Evolutionary conservation across 2,329 filamentous ascomycete species (phyloP), one percentile per base, ranked within the genome.

Genomic region (Capronia americana): DNA sequence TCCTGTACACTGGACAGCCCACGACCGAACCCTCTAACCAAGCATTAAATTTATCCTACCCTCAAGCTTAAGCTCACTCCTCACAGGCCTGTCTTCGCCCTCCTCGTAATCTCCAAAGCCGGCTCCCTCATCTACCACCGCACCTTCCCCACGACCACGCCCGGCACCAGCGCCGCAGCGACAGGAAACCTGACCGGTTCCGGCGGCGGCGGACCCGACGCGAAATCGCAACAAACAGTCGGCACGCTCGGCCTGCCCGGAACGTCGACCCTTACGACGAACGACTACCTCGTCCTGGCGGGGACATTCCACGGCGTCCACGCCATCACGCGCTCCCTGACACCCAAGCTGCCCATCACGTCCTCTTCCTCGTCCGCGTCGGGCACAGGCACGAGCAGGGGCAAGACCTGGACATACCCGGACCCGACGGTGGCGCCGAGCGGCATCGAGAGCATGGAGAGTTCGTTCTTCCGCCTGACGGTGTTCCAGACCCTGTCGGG

Each of bases 41-140:
- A 41, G 12, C 38, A 41, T 14, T 38, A 1, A 17, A 41, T n/a
- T n/a, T 17, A n/a, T 41, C 12, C 12, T 17, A n/a, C 4, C 38
- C 38, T 17, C 38, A 41, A 41, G 38, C 20, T 57, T 26, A 26
- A 30, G 30, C 26, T 50, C 44, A 54, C 24, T 44, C 57, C 44
- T 20, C 44, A 26, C 26, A 98, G 93, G 95, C 92, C 93, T 72
- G 91, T 99, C 78, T 95, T 96, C 79, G 89, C 93, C 66, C 90
- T 99, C 76, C 93, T 98, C 78, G 90, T 99, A 78, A 97, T 99
- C 84, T 98, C 97, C 85, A 99, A 99, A 86, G 93, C 95, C 71
- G 95, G 93, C 67, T 95, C 95, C 74, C 86, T 99, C 61, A 90
- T 99, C 80, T 99, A 96, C 84, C 94, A 98, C 81, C 92, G 93